A percentile compares a stretch with the other conserved stretches of the same genome.
These are phyloP conservation scores for Hymenoscyphus linearis DNA, from an alignment of 2,329 filamentous ascomycete species.

Conservation along the genomic window DNA sequence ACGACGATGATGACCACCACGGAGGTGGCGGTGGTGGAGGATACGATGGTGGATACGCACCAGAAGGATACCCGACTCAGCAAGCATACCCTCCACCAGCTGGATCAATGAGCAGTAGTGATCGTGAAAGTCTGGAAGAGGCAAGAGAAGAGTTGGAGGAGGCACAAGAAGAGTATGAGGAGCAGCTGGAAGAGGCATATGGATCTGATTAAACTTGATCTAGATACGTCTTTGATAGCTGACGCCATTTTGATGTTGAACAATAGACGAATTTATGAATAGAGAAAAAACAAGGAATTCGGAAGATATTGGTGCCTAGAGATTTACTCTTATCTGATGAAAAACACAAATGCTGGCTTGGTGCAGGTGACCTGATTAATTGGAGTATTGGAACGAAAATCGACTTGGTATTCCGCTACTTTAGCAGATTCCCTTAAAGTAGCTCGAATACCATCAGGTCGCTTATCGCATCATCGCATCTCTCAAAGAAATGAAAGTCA, in stretches of 20 bases:
- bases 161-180: constrained; percentile 35
- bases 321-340: too few relatives aligned
- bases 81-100: constrained; percentile 18
- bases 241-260: background rate
- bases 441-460: background rate
- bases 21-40: constrained; percentile 1
- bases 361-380: too few relatives aligned
- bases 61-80: constrained; percentile 5
- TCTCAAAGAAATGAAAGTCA: background rate
- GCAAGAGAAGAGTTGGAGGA: constrained; percentile 46
- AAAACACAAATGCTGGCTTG: too few relatives aligned
- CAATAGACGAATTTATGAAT: background rate
- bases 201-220: constrained; percentile 13
- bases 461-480: background rate
- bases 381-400: too few relatives aligned
- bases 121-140: constrained; percentile 47
- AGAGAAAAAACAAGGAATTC: background rate
- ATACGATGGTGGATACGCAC: constrained; percentile 1
- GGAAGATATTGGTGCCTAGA: background rate
- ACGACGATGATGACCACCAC: constrained; percentile 33
- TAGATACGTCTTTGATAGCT: background rate
- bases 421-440: too few relatives aligned
- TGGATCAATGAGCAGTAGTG: constrained; percentile 41
- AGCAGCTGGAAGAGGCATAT: constrained; percentile 37
- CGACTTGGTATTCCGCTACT: too few relatives aligned